Evolutionary conservation across 257 asterid species (phyloP).

Genomic region (Nicotiana tabacum): DNA sequence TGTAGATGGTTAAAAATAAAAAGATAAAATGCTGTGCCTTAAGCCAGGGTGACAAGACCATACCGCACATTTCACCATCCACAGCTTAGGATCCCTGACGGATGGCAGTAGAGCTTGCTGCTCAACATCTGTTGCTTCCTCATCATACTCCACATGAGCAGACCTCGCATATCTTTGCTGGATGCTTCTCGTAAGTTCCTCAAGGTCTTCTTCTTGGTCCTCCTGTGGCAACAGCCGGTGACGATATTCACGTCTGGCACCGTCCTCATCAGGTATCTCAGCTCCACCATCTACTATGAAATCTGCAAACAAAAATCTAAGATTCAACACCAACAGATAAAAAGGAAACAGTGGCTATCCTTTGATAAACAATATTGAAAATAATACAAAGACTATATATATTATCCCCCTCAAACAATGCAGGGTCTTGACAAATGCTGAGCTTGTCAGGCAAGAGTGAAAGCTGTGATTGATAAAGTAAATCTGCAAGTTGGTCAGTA

Average conservation of each 20-base stretch:
- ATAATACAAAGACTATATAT: no score
- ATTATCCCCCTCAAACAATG: no score
- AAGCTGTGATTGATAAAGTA: no score
- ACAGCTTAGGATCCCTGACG: constrained; percentile 88
- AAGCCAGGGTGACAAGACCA: constrained; percentile 15
- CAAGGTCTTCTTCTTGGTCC: constrained; percentile 82
- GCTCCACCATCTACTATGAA: constrained; percentile 63
- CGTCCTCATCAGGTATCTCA: constrained; percentile 78
- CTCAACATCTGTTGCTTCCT: constrained; percentile 93
- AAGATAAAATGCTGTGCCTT: not conserved
- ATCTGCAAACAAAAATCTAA: constrained; percentile 38
- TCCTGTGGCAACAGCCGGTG: constrained; percentile 82
- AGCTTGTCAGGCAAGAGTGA: no score
- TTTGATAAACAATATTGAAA: no score
- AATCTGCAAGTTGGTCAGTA: no score
- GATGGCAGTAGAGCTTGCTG: constrained; percentile 97
- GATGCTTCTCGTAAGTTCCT: constrained; percentile 65
- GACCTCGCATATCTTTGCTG: constrained; percentile 72
- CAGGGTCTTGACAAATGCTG: no score
- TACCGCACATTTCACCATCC: constrained; percentile 99
- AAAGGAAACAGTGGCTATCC: no score
- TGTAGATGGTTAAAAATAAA: not conserved
- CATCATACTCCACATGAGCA: constrained; percentile 66
- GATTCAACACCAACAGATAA: constrained; percentile 9
- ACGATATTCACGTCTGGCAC: constrained; percentile 50